Evolutionary conservation across 176 grass and related monocot species (phyloP), one percentile per base, ranked within the genome.

Genomic region (Phyllostachys edulis): DNA sequence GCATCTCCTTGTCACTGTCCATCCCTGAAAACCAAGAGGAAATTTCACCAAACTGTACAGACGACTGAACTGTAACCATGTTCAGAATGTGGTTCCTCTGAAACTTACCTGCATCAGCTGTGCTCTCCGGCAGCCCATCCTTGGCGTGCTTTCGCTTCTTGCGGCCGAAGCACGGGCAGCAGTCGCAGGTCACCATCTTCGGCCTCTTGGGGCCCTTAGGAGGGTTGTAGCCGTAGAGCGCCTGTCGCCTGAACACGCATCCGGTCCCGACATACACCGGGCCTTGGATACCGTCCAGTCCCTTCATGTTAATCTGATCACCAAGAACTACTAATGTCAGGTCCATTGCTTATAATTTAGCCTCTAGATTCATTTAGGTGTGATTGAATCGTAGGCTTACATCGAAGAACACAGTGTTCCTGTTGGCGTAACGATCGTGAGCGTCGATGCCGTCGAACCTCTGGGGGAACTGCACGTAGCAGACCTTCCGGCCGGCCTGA

Each of bases 321-420:
- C 29, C 62, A 75, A 5, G 32, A 60, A 40, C 3, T 7, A 44
- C 5, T 2, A 63, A 20, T 85, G 20, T 88, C 72, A 84, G 77
- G 7, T 12, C 12, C 69, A 67, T 73, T 11, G 1, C 36, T 64
- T 49, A 11, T 23, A 61, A 17, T 16, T 74, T 20, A 9, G 9
- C 2, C 12, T 38, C 21, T 5, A 55, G 40, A 67, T 16, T 27
- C 46, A 24, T 78, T 34, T 23, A 24, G 51, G 39, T 27, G 18
- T 5, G 51, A 61, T 18, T 13, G 65, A 49, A 7, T 45, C 1
- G 55, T 79, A 6, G 26, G 16, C 87, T 88, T 86, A 99, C 96
- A 69, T 99, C 96, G 45, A 99, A 99, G 92, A 99, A 99, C 59
- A 99, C 96, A 7, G 96, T 99, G 74, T 99, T 99, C 82, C 96